phyloP scores from a whole-genome alignment of 2,329 filamentous ascomycete species.

The Neofusicoccum cordaticola region DNA sequence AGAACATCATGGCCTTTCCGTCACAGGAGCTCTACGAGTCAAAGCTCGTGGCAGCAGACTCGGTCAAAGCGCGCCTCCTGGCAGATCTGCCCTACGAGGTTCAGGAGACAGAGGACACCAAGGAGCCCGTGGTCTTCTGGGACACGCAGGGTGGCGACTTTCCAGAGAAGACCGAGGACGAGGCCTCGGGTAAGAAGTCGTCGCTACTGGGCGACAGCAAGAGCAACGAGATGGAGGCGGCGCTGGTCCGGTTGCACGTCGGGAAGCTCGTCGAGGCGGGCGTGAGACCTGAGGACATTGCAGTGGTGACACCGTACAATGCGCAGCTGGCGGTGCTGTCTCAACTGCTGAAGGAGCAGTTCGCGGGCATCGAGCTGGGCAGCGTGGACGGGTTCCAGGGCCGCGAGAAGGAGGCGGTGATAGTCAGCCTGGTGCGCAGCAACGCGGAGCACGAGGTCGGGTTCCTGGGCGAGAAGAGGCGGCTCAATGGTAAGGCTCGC shows the following conservation, averaged over 20 bases:
- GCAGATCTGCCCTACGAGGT: conserved; percentile 76
- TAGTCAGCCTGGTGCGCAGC: conserved; percentile 91
- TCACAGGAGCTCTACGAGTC: conserved; percentile 84
- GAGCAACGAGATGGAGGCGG: conserved; percentile 87
- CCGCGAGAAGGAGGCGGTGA: conserved; percentile 90
- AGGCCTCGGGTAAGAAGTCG: conserved; percentile 52
- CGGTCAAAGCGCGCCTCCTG: conserved; percentile 72
- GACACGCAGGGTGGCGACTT: conserved; percentile 96
- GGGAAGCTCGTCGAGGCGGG: conserved; percentile 72
- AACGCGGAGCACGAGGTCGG: conserved; percentile 85
- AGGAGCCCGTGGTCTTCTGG: conserved; percentile 84
- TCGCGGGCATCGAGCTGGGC: conserved; percentile 85
- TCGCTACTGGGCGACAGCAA: conserved; percentile 70
- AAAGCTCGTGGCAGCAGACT: conserved; percentile 75
- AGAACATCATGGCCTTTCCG: conserved; percentile 91
- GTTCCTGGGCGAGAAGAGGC: conserved; percentile 86
- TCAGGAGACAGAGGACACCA: conserved; percentile 78
- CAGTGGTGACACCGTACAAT: conserved; percentile 94
- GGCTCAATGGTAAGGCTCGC: conserved; percentile 74
- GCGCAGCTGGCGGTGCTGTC: conserved; percentile 82
- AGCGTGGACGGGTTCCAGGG: conserved; percentile 98
- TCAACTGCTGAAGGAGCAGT: conserved; percentile 71
- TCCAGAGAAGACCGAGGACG: conserved; percentile 75
- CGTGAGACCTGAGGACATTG: conserved; percentile 78
- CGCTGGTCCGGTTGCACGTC: conserved; percentile 76